Conservation (phyloP, 345 rosid genomes). For the Eucalyptus marginata region DNA sequence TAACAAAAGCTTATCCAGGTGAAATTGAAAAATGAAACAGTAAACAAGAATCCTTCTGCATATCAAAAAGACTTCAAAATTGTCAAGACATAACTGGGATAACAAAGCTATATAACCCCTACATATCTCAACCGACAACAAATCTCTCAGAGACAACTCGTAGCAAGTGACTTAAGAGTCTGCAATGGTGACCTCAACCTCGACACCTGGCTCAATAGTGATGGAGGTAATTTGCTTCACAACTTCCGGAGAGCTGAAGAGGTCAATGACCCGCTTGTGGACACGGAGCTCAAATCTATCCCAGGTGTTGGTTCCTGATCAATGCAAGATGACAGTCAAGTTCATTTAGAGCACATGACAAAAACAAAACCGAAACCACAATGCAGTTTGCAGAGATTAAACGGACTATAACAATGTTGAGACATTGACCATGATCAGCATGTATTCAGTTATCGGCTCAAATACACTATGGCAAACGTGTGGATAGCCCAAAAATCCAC, state of each 20-base stretch:
- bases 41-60: neutral
- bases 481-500: neutral
- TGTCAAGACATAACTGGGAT: neutral
- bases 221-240: conserved; percentile 8
- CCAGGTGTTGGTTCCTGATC: conserved; percentile 5
- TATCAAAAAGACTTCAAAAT: neutral
- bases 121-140: neutral
- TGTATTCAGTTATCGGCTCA: neutral
- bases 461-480: neutral
- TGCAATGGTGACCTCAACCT: conserved; percentile 7
- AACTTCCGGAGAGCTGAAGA: conserved; percentile 5
- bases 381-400: neutral
- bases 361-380: neutral
- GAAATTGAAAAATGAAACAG: neutral
- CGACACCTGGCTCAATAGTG: conserved; percentile 7
- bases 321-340: neutral
- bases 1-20: neutral
- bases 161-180: neutral
- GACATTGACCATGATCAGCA: neutral
- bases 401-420: neutral
- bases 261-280: conserved; percentile 7
- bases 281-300: conserved; percentile 6
- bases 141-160: neutral
- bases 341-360: neutral
- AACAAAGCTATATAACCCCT: neutral